Conservation (phyloP, 768 basidiomycete genomes). For the Lanmaoa rubissima region DNA sequence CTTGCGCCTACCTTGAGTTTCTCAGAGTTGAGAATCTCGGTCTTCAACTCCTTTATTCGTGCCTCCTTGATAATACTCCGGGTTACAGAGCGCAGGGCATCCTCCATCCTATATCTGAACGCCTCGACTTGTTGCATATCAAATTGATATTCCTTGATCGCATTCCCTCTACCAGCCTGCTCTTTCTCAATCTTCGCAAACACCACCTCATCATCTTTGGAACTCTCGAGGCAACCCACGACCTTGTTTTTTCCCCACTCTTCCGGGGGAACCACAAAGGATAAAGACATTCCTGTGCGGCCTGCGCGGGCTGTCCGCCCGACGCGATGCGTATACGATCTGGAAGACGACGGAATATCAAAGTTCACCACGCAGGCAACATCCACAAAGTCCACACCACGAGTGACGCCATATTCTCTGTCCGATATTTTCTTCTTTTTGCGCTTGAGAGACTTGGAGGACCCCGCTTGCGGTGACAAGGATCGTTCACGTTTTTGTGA, state of each 20-base stretch:
- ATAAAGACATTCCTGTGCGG: constrained; percentile 86
- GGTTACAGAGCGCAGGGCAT: constrained; percentile 87
- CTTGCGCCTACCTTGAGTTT: constrained; percentile 78
- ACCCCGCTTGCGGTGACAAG: constrained; percentile 36
- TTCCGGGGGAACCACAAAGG: constrained; percentile 73
- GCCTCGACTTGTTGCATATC: constrained; percentile 96
- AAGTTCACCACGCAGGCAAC: constrained; percentile 98
- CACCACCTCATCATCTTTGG: constrained; percentile 66
- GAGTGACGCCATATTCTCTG: constrained; percentile 89
- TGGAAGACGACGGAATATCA: constrained; percentile 86
- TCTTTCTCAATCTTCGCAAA: constrained; percentile 73
- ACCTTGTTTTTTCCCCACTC: constrained; percentile 75
- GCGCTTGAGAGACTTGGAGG: constrained; percentile 47
- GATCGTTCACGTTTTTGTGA: constrained; percentile 61
- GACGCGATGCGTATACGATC: constrained; percentile 91
- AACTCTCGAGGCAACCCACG: constrained; percentile 64
- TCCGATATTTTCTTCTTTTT: constrained; percentile 53
- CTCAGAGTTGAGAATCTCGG: constrained; percentile 92
- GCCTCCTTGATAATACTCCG: constrained; percentile 86
- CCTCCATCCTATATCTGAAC: constrained; percentile 98
- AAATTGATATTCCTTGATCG: constrained; percentile 86
- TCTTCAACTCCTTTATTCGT: constrained; percentile 87
- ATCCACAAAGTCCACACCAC: constrained; percentile 95
- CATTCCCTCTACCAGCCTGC: constrained; percentile 55
- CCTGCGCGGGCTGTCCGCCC: constrained; percentile 97